Evolutionary conservation across 2,329 filamentous ascomycete species (phyloP).

Genomic region (Aspergillus fumigatus): DNA sequence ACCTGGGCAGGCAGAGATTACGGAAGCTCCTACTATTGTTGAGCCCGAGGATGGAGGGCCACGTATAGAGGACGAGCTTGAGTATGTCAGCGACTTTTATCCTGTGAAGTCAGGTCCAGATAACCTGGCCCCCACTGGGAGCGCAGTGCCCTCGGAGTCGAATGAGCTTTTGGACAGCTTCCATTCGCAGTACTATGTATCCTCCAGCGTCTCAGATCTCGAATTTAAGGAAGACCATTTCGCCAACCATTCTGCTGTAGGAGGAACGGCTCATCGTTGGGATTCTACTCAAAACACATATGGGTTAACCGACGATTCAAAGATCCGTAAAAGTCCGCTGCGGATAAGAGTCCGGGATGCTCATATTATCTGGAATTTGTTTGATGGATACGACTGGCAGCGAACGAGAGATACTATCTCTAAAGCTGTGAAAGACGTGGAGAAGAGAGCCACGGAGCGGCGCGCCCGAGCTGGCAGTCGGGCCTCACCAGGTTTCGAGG

Average conservation of each 20-base stretch:
- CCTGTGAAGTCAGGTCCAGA: constrained; percentile 39
- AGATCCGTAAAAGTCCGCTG: constrained; percentile 65
- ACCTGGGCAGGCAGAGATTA: constrained; percentile 18
- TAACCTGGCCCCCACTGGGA: constrained; percentile 11
- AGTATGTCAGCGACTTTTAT: constrained; percentile 56
- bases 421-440: constrained; percentile 82
- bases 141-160: constrained; percentile 35
- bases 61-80: constrained; percentile 37
- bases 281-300: constrained; percentile 73
- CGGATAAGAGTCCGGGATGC: constrained; percentile 77
- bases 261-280: constrained; percentile 72
- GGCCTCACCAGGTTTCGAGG: constrained; percentile 48
- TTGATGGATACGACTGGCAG: constrained; percentile 96
- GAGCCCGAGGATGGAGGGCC: constrained; percentile 35
- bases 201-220: constrained; percentile 57
- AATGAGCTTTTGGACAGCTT: constrained; percentile 47
- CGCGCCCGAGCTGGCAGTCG: constrained; percentile 56
- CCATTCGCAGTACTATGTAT: constrained; percentile 51
- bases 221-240: constrained; percentile 78
- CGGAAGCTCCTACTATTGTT: constrained; percentile 46
- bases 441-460: constrained; percentile 74
- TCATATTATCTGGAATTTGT: constrained; percentile 95
- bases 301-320: constrained; percentile 58
- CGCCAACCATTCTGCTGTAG: constrained; percentile 54
- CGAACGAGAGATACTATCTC: constrained; percentile 80